These are phyloP conservation scores for Acacia confusa DNA, from an alignment of 306 rosid species.

Conservation along the genomic window DNA sequence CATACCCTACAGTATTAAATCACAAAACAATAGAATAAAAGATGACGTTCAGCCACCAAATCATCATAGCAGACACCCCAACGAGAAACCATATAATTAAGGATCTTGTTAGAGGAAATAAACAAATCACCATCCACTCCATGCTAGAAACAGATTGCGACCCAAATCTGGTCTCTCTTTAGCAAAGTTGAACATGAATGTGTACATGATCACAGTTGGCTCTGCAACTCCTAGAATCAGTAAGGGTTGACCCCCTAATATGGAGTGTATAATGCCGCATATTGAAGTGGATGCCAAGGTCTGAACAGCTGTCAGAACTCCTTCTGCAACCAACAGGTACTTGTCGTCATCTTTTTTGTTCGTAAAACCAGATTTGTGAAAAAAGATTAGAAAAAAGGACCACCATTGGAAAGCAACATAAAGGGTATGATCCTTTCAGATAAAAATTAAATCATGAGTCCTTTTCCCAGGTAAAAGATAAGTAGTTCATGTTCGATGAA, in stretches of 20 bases:
- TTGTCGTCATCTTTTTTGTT: neutral
- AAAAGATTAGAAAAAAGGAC: neutral
- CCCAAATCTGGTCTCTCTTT: constrained; percentile 63
- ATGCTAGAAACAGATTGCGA: constrained; percentile 62
- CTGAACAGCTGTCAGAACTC: constrained; percentile 73
- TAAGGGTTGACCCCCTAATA: constrained; percentile 79
- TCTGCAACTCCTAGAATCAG: constrained; percentile 77
- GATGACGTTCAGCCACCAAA: constrained; percentile 15
- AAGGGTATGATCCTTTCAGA: neutral
- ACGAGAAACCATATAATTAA: neutral
- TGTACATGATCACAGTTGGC: constrained; percentile 79
- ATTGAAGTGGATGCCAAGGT: constrained; percentile 70
- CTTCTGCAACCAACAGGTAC: constrained; percentile 41
- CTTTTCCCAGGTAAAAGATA: neutral
- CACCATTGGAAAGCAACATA: neutral
- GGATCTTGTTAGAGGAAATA: neutral
- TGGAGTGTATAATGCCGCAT: constrained; percentile 71
- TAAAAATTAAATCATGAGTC: neutral
- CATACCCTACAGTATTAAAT: constrained; percentile 71
- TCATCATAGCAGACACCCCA: neutral
- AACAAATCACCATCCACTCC: constrained; percentile 61
- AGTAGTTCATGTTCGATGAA: constrained; percentile 4
- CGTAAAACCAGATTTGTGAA: neutral
- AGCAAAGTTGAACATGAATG: constrained; percentile 71
- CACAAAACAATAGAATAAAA: neutral